Conservation (phyloP, 2,329 filamentous ascomycete species). For the Ascochyta fabae region DNA sequence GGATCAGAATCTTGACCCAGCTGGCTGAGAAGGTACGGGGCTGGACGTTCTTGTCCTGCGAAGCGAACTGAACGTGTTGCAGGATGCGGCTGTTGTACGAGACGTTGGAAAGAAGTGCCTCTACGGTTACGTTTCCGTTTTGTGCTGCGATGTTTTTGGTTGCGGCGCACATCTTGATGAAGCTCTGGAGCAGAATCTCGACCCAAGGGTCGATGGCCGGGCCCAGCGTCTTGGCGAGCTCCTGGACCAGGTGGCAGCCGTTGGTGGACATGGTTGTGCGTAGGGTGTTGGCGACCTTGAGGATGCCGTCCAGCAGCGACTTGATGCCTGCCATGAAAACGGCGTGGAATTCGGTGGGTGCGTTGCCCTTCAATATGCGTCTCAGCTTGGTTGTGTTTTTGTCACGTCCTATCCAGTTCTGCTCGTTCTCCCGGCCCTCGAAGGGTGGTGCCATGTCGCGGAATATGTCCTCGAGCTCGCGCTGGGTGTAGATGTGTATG, state of each 20-base stretch:
- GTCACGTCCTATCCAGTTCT: conserved; percentile 89
- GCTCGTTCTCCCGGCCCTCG: conserved; percentile 86
- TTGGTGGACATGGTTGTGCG: conserved; percentile 90
- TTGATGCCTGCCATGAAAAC: conserved; percentile 75
- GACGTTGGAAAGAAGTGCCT: conserved; percentile 77
- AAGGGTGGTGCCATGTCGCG: conserved; percentile 81
- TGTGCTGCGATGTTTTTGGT: conserved; percentile 94
- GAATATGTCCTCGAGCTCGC: conserved; percentile 88
- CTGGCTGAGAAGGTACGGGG: conserved; percentile 77
- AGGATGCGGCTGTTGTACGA: conserved; percentile 82
- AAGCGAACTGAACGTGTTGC: conserved; percentile 82
- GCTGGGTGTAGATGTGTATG: conserved; percentile 79
- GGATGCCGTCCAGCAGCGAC: conserved; percentile 79
- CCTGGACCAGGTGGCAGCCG: conserved; percentile 82
- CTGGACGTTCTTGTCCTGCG: conserved; percentile 92
- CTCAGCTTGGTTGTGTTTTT: conserved; percentile 79
- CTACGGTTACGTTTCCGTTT: conserved; percentile 80
- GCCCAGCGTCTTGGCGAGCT: conserved; percentile 78
- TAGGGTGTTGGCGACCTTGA: conserved; percentile 83
- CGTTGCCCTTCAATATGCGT: conserved; percentile 82
- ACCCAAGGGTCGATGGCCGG: conserved; percentile 85
- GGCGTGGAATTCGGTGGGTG: conserved; percentile 75
- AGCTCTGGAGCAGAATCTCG: conserved; percentile 84
- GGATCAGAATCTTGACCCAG: conserved; percentile 85
- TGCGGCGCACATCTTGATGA: conserved; percentile 86